Base-by-base conservation (phyloP, 768 basidiomycete species). In the Russula abietina region DNA sequence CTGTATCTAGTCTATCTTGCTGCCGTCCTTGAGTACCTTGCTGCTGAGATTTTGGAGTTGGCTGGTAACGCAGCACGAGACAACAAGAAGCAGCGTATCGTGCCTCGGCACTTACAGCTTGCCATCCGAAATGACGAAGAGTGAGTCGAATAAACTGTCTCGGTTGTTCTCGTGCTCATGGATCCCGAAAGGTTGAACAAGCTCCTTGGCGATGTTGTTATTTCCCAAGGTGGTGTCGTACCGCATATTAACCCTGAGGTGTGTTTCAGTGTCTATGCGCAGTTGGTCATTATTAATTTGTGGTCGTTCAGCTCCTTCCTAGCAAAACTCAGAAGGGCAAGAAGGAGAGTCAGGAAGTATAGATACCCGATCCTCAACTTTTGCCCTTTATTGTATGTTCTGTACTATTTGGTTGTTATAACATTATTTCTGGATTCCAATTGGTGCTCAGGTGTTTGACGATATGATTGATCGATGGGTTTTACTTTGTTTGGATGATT, bases 101-200 rank as follows among this genome's bases (percentile, higher is more conserved):
- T 95, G 30, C 94, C 93, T 51, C 88, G 94, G 75, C 94, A 97
- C 76, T 78, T 96, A 53, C 93, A 97, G 75, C 85, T 96, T 66
- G 93, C 93, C 66, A 93, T 97, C 76, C 85, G 94, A 56, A 93
- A 95, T 74, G 93, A 95, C 66, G 93, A 95, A 75, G 93, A 91
- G 87, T 87, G 68, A 63, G 83, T 76, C 10, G 16, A 8, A 32
- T 48, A 5, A 10, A 17, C 39, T 39, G 2, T 2, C 14, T 16
- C 55, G 3, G 1, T 56, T 17, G 11, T 24, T 7, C 14, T 1
- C 24, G 16, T 58, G 41, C 33, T 51, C 9, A 41, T 30, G 14
- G 6, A n/a, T 41, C 12, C 61, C n/a, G 8, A 11, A 14, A 88
- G 86, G 69, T 75, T 89, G 73, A 85, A 85, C 74, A 82, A 78